phyloP scores from a whole-genome alignment of 371 early-diverging fungal genomes.

The Rhizomucor pusillus region DNA sequence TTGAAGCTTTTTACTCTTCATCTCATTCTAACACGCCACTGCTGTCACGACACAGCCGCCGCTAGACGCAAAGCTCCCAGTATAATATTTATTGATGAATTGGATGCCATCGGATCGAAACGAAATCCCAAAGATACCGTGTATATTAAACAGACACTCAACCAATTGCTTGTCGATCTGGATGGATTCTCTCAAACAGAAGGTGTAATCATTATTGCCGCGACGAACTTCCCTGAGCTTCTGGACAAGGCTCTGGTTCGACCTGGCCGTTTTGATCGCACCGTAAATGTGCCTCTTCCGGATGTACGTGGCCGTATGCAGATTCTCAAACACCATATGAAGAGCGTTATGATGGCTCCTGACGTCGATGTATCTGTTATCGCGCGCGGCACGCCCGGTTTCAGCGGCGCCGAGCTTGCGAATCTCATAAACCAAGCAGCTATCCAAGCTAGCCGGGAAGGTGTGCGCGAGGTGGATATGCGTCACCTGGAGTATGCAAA shows the following conservation, averaged over 20 bases:
- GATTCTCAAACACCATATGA: constrained; percentile 85
- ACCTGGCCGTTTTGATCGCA: constrained; percentile 96
- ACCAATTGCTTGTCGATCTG: constrained; percentile 91
- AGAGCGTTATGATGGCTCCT: constrained; percentile 54
- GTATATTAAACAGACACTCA: constrained; percentile 91
- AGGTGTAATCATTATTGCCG: constrained; percentile 94
- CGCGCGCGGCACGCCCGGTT: constrained; percentile 93
- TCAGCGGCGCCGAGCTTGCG: constrained; percentile 96
- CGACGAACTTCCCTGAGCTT: constrained; percentile 97
- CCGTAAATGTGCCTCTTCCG: constrained; percentile 88
- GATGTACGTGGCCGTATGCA: constrained; percentile 89
- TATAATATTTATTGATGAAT: constrained; percentile 98
- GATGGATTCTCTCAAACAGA: constrained; percentile 93
- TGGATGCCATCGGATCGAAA: constrained; percentile 97
- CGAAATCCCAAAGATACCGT: constrained; percentile 86
- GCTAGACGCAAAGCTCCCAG: constrained; percentile 94
- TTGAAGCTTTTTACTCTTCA: too few relatives aligned
- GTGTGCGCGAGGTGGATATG: constrained; percentile 59
- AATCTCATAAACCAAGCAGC: constrained; percentile 94
- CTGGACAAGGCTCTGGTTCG: constrained; percentile 94
- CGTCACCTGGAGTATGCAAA: constrained; percentile 91
- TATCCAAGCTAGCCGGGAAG: constrained; percentile 81
- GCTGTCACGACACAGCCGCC: constrained; percentile 32
- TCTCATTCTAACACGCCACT: too few relatives aligned
- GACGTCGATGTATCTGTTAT: constrained; percentile 74